phyloP scores from a whole-genome alignment of 805 yeast genomes.

The Ogataea parapolymorpha region DNA sequence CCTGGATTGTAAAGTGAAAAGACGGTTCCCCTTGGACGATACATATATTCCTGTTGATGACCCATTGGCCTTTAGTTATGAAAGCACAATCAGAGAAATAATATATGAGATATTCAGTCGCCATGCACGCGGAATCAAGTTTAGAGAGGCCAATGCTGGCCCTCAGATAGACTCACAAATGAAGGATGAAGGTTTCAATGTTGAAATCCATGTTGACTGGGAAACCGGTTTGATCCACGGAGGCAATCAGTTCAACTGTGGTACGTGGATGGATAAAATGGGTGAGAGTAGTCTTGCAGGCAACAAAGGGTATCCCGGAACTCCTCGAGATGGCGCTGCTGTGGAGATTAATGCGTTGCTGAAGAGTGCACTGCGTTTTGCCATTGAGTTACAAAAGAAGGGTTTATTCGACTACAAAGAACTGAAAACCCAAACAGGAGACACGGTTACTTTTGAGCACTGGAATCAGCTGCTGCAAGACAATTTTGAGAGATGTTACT shows the following conservation, averaged over 20 bases:
- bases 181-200: constrained; percentile 90
- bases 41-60: constrained; percentile 66
- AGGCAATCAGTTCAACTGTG: constrained; percentile 90
- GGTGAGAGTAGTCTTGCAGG: constrained; percentile 87
- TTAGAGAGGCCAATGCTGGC: constrained; percentile 95
- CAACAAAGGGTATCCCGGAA: constrained; percentile 91
- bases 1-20: constrained; percentile 64
- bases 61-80: constrained; percentile 70
- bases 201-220: constrained; percentile 82
- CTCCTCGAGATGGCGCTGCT: constrained; percentile 97
- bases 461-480: constrained; percentile 73
- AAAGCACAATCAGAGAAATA: constrained; percentile 68
- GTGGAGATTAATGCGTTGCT: constrained; percentile 86
- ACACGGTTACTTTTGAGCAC: constrained; percentile 49
- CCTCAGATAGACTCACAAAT: constrained; percentile 83
- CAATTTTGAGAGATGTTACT: constrained; percentile 77
- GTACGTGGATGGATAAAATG: constrained; percentile 99
- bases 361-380: constrained; percentile 82
- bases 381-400: constrained; percentile 49
- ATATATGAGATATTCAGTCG: constrained; percentile 79
- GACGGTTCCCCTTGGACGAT: constrained; percentile 85
- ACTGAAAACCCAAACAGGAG: constrained; percentile 61
- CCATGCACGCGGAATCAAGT: constrained; percentile 84
- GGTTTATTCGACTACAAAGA: constrained; percentile 55
- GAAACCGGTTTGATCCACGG: constrained; percentile 82